Evolutionary conservation across 192 early-diverging fungal genomes (phyloP).

Genomic region (Entomortierella lignicola): DNA sequence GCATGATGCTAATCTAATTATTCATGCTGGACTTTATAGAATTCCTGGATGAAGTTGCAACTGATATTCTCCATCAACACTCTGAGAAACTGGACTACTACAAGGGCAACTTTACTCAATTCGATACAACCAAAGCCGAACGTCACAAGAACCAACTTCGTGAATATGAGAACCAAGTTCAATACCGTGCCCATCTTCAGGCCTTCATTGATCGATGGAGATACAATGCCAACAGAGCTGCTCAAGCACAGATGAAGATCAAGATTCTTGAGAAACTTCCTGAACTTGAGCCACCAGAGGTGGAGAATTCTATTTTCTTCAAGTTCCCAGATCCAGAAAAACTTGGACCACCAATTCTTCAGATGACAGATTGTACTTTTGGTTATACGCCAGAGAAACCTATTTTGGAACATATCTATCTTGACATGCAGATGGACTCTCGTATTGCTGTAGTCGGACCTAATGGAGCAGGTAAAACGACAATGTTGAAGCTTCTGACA

Average conservation of each 20-base stretch:
- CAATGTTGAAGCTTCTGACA: constrained; percentile 92
- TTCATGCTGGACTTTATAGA: constrained; percentile 48
- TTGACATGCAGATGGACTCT: constrained; percentile 97
- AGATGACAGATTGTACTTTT: constrained; percentile 93
- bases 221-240: constrained; percentile 97
- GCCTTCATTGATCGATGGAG: constrained; percentile 99
- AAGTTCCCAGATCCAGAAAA: constrained; percentile 93
- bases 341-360: constrained; percentile 96
- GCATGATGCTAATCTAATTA: not conserved
- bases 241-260: constrained; percentile 97
- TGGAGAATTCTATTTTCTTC: constrained; percentile 84
- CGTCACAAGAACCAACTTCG: constrained; percentile 89
- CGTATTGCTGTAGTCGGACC: constrained; percentile 99
- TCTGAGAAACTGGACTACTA: constrained; percentile 94
- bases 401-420: constrained; percentile 87
- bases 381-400: constrained; percentile 82
- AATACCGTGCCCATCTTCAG: constrained; percentile 94
- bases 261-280: constrained; percentile 99
- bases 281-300: constrained; percentile 87
- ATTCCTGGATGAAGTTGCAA: constrained; percentile 97
- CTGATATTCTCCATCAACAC: constrained; percentile 97
- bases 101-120: constrained; percentile 93
- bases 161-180: constrained; percentile 97
- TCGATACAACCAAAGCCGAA: constrained; percentile 91
- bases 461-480: constrained; percentile 99